phyloP scores from a whole-genome alignment of 305 asterid genomes.

The Ajuga reptans region DNA sequence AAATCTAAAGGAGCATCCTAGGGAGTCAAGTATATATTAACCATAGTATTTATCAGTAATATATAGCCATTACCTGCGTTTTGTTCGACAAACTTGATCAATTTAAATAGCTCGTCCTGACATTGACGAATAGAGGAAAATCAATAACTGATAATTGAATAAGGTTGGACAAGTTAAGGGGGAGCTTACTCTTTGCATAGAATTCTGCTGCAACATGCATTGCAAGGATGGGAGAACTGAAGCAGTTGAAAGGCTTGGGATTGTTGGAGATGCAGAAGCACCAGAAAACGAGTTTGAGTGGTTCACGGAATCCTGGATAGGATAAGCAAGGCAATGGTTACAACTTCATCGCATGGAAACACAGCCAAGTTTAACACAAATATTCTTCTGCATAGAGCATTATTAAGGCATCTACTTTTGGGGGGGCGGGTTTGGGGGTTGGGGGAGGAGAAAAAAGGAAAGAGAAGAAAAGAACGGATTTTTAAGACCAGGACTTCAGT shows the following conservation, averaged over 20 bases:
- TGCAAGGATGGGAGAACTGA: slow-evolving; percentile 75
- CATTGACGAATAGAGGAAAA: slow-evolving; percentile 16
- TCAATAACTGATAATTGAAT: slow-evolving; percentile 24
- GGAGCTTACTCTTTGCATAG: slow-evolving; percentile 61
- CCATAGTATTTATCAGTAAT: background rate
- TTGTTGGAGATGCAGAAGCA: slow-evolving; percentile 38
- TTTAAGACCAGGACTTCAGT: background rate
- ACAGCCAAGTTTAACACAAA: slow-evolving; percentile 24
- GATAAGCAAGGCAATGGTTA: slow-evolving; percentile 37
- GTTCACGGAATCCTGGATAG: slow-evolving; percentile 47
- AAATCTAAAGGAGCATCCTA: slow-evolving; percentile 3
- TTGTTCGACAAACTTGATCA: slow-evolving; percentile 73
- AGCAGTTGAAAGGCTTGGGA: slow-evolving; percentile 41
- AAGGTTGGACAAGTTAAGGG: slow-evolving; percentile 10
- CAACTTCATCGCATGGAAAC: slow-evolving; percentile 26
- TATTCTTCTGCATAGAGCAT: background rate
- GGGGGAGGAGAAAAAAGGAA: background rate
- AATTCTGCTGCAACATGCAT: slow-evolving; percentile 64
- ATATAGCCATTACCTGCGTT: slow-evolving; percentile 46
- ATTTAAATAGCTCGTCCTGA: slow-evolving; percentile 72
- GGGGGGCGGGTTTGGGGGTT: no score
- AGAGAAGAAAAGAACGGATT: background rate
- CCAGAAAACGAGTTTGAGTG: slow-evolving; percentile 36
- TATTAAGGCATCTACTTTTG: background rate
- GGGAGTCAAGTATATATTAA: background rate